Evolutionary conservation across 768 basidiomycete genomes (phyloP), one percentile per base, ranked within the genome.

Genomic region (Trametes cingulata): DNA sequence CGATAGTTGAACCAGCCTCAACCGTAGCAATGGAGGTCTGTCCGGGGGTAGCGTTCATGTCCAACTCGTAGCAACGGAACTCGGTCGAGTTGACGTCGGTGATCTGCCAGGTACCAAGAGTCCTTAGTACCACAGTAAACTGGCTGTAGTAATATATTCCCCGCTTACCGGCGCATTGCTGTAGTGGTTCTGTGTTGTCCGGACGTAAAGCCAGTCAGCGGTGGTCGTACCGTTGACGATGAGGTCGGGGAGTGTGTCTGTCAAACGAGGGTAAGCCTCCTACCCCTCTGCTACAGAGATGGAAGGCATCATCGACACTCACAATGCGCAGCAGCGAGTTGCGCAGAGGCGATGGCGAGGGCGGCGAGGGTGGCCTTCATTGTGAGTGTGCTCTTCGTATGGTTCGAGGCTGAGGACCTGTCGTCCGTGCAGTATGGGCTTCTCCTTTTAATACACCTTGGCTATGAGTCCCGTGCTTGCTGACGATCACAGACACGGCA

Each of bases 41-140:
- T 1, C 59, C 65, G 19, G 72, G 66, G 3, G 69, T 71, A 56
- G 63, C 68, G 25, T 52, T 47, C 46, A 69, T 36, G 52, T 68
- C 65, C 47, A 69, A 65, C 60, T 74, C 72, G 51, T 71, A 73
- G 71, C 72, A 73, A 35, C 72, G 69, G 55, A 72, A 67, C 63
- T 67, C 68, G 27, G 60, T 58, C 52, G 63, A 62, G 13, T 67
- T 71, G 9, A 71, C 69, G 59, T 65, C 64, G 43, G 72, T 71
- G 50, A 71, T 67, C 71, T 71, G 35, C 13, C 22, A 43, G 9
- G 33, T 22, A n/a, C 0, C 19, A 15, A 20, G 27, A 45, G 9
- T 10, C 15, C 15, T 5, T 27, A 19, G 24, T 36, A 36, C 14
- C 15, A 45, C 8, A 3, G 6, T 20, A 42, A 13, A 27, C 29